A percentile compares a stretch with the other conserved stretches of the same genome.
phyloP scores from a whole-genome alignment of 805 yeast species.

The Sugiyamaella lignohabitans region DNA sequence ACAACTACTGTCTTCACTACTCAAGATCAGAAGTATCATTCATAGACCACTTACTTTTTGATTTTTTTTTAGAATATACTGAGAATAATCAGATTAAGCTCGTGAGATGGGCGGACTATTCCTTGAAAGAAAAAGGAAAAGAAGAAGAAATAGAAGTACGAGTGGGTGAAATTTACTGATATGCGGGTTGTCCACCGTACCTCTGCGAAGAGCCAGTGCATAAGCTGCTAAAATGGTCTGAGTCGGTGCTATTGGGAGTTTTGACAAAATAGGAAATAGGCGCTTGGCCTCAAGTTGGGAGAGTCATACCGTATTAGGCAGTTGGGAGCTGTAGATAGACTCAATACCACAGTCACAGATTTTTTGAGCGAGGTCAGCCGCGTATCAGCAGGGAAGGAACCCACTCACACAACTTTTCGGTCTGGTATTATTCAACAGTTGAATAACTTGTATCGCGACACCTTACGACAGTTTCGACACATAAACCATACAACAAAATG shows the following conservation, averaged over 20 bases:
- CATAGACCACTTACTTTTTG: constrained; percentile 18
- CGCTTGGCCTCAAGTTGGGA: background rate
- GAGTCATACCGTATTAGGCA: too few species aligned
- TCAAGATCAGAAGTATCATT: background rate
- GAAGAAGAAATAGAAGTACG: background rate
- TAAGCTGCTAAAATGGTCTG: background rate
- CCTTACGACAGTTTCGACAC: background rate
- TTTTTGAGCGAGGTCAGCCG: too few species aligned
- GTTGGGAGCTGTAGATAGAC: too few species aligned
- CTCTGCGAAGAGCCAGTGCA: constrained; percentile 3
- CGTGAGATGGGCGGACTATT: constrained; percentile 60
- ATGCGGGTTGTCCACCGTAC: constrained; percentile 4
- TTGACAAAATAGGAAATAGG: background rate
- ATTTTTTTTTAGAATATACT: background rate
- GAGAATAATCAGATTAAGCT: constrained; percentile 13
- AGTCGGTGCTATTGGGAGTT: background rate
- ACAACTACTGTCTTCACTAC: background rate
- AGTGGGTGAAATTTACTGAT: too few species aligned
- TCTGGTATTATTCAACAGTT: too few species aligned
- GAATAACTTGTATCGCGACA: too few species aligned
- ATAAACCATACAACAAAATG: background rate
- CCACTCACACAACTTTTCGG: background rate
- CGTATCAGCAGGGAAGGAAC: background rate
- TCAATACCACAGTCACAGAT: too few species aligned
- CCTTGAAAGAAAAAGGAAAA: constrained; percentile 39